These are phyloP conservation scores for Saccharomycopsis microspora DNA, from an alignment of 805 yeast species.

Conservation along the genomic window DNA sequence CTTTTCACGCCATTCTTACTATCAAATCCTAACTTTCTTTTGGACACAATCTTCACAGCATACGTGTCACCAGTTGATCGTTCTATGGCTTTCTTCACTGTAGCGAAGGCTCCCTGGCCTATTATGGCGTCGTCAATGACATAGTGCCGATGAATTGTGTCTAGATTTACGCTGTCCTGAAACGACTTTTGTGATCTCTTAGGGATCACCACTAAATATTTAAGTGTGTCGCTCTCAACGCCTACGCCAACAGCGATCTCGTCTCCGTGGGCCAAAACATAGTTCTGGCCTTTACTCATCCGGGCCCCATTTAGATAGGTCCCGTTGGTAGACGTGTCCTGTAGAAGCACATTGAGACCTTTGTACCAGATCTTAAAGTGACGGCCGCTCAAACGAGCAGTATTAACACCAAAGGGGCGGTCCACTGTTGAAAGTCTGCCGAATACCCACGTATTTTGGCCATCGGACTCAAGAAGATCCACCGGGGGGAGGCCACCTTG, in stretches of 20 bases:
- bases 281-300: conserved; percentile 66
- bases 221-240: conserved; percentile 52
- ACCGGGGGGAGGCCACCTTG: conserved; percentile 39
- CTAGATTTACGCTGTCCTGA: not conserved
- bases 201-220: conserved; percentile 30
- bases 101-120: conserved; percentile 98
- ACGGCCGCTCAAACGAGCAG: conserved; percentile 59
- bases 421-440: conserved; percentile 69
- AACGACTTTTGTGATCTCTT: not conserved
- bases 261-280: conserved; percentile 83
- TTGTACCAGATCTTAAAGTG: conserved; percentile 66
- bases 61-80: conserved; percentile 73
- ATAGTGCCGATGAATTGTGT: conserved; percentile 48
- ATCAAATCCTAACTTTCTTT: conserved; percentile 66
- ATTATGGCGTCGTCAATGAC: conserved; percentile 75
- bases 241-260: conserved; percentile 88
- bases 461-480: conserved; percentile 29
- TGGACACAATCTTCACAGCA: conserved; percentile 85
- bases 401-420: conserved; percentile 42
- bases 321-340: conserved; percentile 83
- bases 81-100: conserved; percentile 84
- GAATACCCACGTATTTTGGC: conserved; percentile 46
- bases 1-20: conserved; percentile 75
- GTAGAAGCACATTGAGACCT: conserved; percentile 34
- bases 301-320: conserved; percentile 72